Percentiles rank a stretch among this genome's conserved stretches.
Conservation (phyloP, 75 land plant species). For the Pinus taeda region DNA sequence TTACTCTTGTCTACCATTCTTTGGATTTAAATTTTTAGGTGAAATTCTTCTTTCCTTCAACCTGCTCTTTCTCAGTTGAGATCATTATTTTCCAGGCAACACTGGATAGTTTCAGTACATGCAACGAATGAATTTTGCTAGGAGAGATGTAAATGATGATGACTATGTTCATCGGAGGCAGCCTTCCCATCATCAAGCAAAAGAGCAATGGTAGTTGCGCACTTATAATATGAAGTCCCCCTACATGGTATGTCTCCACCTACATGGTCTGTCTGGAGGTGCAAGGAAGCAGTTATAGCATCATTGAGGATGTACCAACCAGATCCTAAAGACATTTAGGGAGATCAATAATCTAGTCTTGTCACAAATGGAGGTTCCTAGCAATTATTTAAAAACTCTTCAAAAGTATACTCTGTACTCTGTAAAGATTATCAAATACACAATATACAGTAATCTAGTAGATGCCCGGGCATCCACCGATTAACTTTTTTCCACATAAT, state of each 20-base stretch:
- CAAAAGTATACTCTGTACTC: slow-evolving; percentile 58
- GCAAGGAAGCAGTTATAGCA: slow-evolving; percentile 70
- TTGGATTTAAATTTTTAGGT: neutral
- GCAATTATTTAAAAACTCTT: slow-evolving; percentile 57
- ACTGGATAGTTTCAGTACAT: slow-evolving; percentile 66
- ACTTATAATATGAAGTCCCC: slow-evolving; percentile 62
- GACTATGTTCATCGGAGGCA: neutral
- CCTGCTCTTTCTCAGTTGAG: neutral
- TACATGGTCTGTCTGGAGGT: slow-evolving; percentile 60
- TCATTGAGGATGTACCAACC: slow-evolving; percentile 71
- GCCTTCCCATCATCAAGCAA: slow-evolving; percentile 21
- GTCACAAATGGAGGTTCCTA: slow-evolving; percentile 93
- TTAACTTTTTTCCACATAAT: neutral
- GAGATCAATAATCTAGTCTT: slow-evolving; percentile 84
- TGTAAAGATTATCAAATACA: neutral
- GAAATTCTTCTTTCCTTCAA: neutral
- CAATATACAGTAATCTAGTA: neutral
- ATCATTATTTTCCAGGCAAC: slow-evolving; percentile 30
- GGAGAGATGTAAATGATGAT: slow-evolving; percentile 42
- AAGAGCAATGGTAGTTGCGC: slow-evolving; percentile 98
- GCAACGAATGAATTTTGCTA: slow-evolving; percentile 51
- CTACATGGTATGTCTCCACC: neutral
- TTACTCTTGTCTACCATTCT: neutral
- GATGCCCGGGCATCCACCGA: too few species aligned
- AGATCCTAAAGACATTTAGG: slow-evolving; percentile 89